A percentile compares a stretch with the other conserved stretches of the same genome.
These are phyloP conservation scores for Harringtonia aguacate DNA, from an alignment of 2,329 filamentous ascomycete genomes.

Conservation along the genomic window DNA sequence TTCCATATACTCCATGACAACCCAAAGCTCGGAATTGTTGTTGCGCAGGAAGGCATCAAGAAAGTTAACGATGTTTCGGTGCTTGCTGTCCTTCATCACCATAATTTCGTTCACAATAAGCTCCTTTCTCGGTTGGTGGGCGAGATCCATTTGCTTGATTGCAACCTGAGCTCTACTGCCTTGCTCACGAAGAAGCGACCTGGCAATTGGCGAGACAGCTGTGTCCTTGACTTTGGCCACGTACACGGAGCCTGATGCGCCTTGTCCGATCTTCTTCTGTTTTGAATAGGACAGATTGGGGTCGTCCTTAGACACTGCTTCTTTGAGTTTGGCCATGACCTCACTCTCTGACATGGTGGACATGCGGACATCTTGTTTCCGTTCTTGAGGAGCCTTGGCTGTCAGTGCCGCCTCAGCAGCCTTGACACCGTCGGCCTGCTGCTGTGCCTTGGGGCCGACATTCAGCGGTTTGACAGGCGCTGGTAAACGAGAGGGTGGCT, in stretches of 20 bases:
- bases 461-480: slow-evolving; percentile 70
- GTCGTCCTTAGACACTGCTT: slow-evolving; percentile 91
- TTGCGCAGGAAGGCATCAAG: slow-evolving; percentile 93
- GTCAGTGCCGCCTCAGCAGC: slow-evolving; percentile 83
- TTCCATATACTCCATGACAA: slow-evolving; percentile 99
- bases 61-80: slow-evolving; percentile 98
- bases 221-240: slow-evolving; percentile 90
- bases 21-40: slow-evolving; percentile 93
- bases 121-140: slow-evolving; percentile 94
- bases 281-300: slow-evolving; percentile 95
- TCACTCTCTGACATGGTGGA: slow-evolving; percentile 96
- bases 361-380: slow-evolving; percentile 92
- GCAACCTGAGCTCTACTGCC: slow-evolving; percentile 82
- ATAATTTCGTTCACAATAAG: slow-evolving; percentile 99
- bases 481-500: slow-evolving; percentile 39
- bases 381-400: slow-evolving; percentile 65
- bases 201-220: slow-evolving; percentile 70
- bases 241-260: slow-evolving; percentile 95
- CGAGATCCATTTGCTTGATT: slow-evolving; percentile 99
- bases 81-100: slow-evolving; percentile 98
- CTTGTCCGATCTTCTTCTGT: slow-evolving; percentile 99
- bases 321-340: slow-evolving; percentile 91
- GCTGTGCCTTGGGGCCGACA: slow-evolving; percentile 55
- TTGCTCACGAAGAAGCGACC: slow-evolving; percentile 67
- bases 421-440: slow-evolving; percentile 59